Base-by-base conservation (phyloP, 1,284 basidiomycete genomes). In the Ustilago shanxiensis region DNA sequence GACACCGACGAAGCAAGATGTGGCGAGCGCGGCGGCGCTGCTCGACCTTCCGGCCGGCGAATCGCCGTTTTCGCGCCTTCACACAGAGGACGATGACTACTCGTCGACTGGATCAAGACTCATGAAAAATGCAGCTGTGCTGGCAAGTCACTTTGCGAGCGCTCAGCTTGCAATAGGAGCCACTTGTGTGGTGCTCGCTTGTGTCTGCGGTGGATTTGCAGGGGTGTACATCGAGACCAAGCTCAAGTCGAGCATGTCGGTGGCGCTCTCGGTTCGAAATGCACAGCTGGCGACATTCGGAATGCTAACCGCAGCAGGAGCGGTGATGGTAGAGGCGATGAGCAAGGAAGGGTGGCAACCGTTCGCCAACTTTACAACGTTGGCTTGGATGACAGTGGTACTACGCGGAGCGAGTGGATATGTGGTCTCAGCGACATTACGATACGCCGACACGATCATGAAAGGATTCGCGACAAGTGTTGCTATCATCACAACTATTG, bases 381-480 rank as follows among this genome's bases (percentile, higher is more conserved):
- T 66, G 51, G 67, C 72, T 13, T 75, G 72, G 72, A 22, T 60
- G 3, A 66, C 72, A 5, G 67, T 75, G 37, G 14, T 75, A 3
- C 53, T 75, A 4, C 66, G 67, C 13, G 72, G 58, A 18, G 62
- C 41, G 2, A 60, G 39, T 31, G 72, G 72, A 26, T 75, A 75
- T 22, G 63, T 75, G 13, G 67, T 70, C 0, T 75, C 72, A 4
- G 63, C 63, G 0, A 75, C 72, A 9, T 52, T 75, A 26, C 66
- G 72, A 41, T 75, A 75, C 39, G 72, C 72, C 14, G 72, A 75
- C 28, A 66, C 72, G 2, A 75, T 75, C 41, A 66, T 70, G 66
- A 75, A 75, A 54, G 72, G 72, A 0, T 75, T 75, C 39, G 72
- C 72, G 0, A 75, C 72, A 7, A 70, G 72, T 49, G 37, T 75